These are phyloP conservation scores for Xylariaceae sp. DNA, from an alignment of 2,329 filamentous ascomycete species.

Conservation along the genomic window DNA sequence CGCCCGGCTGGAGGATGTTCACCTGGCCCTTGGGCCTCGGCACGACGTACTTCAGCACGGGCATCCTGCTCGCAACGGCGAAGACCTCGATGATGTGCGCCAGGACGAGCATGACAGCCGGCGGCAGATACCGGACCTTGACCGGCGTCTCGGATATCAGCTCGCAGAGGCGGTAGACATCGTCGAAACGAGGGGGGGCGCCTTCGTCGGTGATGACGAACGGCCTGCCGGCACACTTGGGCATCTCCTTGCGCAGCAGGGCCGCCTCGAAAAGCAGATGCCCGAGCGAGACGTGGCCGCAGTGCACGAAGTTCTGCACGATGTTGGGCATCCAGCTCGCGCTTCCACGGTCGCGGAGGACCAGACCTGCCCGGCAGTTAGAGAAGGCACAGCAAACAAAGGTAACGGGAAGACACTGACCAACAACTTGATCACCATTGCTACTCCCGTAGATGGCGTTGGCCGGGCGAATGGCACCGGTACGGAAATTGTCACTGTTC, in stretches of 20 bases:
- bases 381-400: background rate
- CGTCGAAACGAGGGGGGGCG: conserved; percentile 36
- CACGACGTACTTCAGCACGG: conserved; percentile 19
- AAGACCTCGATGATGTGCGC: conserved; percentile 36
- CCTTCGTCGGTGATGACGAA: conserved; percentile 48
- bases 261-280: conserved; percentile 49
- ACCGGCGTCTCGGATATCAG: conserved; percentile 30
- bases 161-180: conserved; percentile 35
- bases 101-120: conserved; percentile 34
- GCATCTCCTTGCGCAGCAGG: conserved; percentile 36
- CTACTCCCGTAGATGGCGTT: conserved; percentile 34
- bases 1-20: conserved; percentile 36
- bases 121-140: conserved; percentile 29
- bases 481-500: conserved; percentile 38
- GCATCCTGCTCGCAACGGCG: conserved; percentile 27
- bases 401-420: conserved; percentile 9
- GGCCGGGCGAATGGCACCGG: conserved; percentile 48
- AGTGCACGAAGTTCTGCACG: conserved; percentile 46
- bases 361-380: conserved; percentile 5
- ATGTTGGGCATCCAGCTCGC: conserved; percentile 40
- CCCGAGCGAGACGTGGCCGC: conserved; percentile 47
- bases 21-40: conserved; percentile 30
- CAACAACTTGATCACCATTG: conserved; percentile 38
- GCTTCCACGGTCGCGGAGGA: conserved; percentile 32
- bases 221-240: conserved; percentile 38